Base-by-base conservation (phyloP, 163 green algal species). In the Chloromonas sp. region DNA sequence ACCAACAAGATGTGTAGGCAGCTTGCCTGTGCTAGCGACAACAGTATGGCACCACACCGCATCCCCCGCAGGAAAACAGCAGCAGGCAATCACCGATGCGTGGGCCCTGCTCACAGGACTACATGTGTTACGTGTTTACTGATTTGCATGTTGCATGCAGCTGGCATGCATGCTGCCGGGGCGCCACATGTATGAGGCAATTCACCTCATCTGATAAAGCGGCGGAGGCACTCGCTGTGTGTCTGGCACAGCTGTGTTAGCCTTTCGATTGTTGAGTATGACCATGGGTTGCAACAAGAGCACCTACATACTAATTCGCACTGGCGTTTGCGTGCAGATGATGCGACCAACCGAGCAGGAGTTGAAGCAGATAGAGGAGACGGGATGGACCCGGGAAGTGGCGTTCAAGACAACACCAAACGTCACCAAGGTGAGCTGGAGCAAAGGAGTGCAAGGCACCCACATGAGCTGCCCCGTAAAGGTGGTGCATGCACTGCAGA, bases 371-470 rank as follows among this genome's bases (percentile, higher is more conserved):
- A 92, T 94, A 66, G 85, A 93, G 76, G 83, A 91, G 14, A 95
- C 88, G n/a, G 95, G 94, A 0, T 94, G 90, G 87, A 66, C 96
- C 5, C 85, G 84, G 14, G 89, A 96, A 81, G 90, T 94, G 0
- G 93, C 90, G 0, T 98, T 98, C 89, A 91, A 89, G 62, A 97
- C 94, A 13, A 89, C 92, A 2, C 95, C 95, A 0, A 90, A 93
- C 13, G 90, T 94, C 0, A 95, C 88, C 85, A 98, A 98, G 93
- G 95, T 96, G 83, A n/a, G 88, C 14, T 14, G 57, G 14, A 70
- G n/a, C 11, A 70, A 15, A 8, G 13, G 11, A 57, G 59, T 70
- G 14, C 36, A 36, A 36, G 36, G 36, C 36, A 36, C 36, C 36
- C 36, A 36, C 36, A 36, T 36, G 36, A 36, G 36, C 36, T 36